Evolutionary conservation across 1,139 yeast species (phyloP), one percentile per base, ranked within the genome.

Genomic region (Taiozyma sp.): DNA sequence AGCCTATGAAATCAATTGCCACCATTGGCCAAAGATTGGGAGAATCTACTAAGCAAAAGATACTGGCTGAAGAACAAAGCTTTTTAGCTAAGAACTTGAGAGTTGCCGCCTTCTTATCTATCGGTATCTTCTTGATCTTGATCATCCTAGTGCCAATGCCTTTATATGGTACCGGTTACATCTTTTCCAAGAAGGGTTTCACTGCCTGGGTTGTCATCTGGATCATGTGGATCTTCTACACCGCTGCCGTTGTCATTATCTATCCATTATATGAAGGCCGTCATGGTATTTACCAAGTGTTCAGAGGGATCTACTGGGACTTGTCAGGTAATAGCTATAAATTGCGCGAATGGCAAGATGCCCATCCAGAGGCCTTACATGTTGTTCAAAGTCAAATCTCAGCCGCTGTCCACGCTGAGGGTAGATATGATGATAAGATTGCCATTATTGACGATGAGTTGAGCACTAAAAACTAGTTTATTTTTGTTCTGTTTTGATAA

Each of bases 61-160:
- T 72, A 29, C 52, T 65, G 42, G 77, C 70, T 12, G 74, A 74
- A 46, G 87, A 82, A 56, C 69, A 73, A 32, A 66, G 61, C 28
- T 66, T 71, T 32, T 72, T 85, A 58, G 65, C 65, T 45, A 74
- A 69, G 56, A 79, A 85, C 8, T 78, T 87, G 53, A 81, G 75
- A 56, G 70, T 70, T 48, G 89, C 89, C 1, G 76, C 78, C 30
- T 69, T 65, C 47, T 72, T 83, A 47, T 85, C 87, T 66, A 70
- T 76, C 19, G 68, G 77, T 49, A 74, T 86, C 57, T 80, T 89
- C 4, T 58, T 87, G 19, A 75, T 83, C 51, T 73, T 88, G 52
- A 69, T 87, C 43, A 76, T 88, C 43, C 66, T 87, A 43, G 87
- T 92, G 90, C 96, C 96, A 61, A 84, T 88, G 87, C 95, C 96